Evolutionary conservation across 2,329 filamentous ascomycete species (phyloP), one percentile per base, ranked within the genome.

Genomic region (Fonsecaea nubica): DNA sequence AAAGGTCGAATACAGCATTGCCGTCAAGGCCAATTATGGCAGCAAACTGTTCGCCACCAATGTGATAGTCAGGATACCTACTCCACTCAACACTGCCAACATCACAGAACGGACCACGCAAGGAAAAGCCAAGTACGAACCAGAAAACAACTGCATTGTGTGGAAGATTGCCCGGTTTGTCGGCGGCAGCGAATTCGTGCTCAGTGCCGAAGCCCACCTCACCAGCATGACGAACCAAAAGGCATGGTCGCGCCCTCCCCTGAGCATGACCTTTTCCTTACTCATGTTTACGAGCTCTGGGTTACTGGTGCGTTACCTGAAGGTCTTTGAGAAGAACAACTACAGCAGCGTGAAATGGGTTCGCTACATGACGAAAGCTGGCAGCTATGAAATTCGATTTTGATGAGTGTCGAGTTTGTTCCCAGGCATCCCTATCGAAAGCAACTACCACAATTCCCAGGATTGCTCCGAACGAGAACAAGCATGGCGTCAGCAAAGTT

Each of bases 291-390:
- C 95, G 21, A 97, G 92, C 76, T 96, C 91, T 0, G 95, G 95
- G 0, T 78, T 99, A 76, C 77, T 99, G 71, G 95, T 99, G 64
- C 85, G 96, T 58, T 99, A 99, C 78, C 81, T 99, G 65, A 99
- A 99, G 81, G 95, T 99, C 1, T 99, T 99, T 82, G 95, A 99
- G 83, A 99, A 99, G 88, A 95, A 88, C 80, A 98, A 98, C 80
- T 99, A 99, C 78, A 96, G 92, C 69, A 97, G 93, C 76, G 95
- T 99, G 57, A 99, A 99, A 80, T 99, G 95, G 95, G 95, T 99
- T 74, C 85, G 95, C 74, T 99, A 99, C 80, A 98, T 99, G 95
- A 99, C 95, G 18, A 89, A 94, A 72, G 95, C 94, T 15, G 95
- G 95, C 33, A 97, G 93, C 79, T 99, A 99, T 79, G 95, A 99